Conservation (phyloP, 805 yeast genomes). For the Ogataea methanolica region DNA sequence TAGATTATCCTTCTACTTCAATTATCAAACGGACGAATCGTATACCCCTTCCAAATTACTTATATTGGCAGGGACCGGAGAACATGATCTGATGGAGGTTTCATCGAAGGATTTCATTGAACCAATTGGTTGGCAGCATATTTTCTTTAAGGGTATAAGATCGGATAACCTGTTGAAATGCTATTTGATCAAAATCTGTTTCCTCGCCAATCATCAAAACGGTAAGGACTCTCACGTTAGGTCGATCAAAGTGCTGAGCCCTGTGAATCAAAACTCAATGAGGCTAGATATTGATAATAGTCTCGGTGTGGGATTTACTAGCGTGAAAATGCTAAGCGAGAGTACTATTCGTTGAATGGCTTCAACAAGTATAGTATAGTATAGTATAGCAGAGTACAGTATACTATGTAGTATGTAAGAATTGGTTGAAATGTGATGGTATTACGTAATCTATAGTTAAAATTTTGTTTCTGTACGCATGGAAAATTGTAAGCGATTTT, state of each 20-base stretch:
- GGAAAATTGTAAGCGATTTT: too few species aligned
- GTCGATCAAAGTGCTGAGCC: conserved; percentile 58
- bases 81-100: conserved; percentile 71
- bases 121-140: conserved; percentile 77
- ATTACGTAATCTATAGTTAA: too few species aligned
- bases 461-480: too few species aligned
- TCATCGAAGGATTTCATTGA: conserved; percentile 51
- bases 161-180: conserved; percentile 59
- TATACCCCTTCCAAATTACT: conserved; percentile 78
- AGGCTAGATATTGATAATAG: conserved; percentile 17
- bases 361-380: neutral
- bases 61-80: conserved; percentile 72
- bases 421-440: too few species aligned
- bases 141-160: conserved; percentile 52
- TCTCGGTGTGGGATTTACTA: conserved; percentile 30
- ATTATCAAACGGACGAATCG: conserved; percentile 75
- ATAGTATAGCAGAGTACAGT: neutral
- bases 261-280: conserved; percentile 26
- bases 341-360: conserved; percentile 24
- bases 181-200: conserved; percentile 55
- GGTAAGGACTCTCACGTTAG: conserved; percentile 95
- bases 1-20: conserved; percentile 65
- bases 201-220: conserved; percentile 80
- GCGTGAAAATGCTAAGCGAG: conserved; percentile 29
- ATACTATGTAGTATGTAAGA: neutral